phyloP scores from a whole-genome alignment of 768 basidiomycete species.

The Termitomyces sp. region DNA sequence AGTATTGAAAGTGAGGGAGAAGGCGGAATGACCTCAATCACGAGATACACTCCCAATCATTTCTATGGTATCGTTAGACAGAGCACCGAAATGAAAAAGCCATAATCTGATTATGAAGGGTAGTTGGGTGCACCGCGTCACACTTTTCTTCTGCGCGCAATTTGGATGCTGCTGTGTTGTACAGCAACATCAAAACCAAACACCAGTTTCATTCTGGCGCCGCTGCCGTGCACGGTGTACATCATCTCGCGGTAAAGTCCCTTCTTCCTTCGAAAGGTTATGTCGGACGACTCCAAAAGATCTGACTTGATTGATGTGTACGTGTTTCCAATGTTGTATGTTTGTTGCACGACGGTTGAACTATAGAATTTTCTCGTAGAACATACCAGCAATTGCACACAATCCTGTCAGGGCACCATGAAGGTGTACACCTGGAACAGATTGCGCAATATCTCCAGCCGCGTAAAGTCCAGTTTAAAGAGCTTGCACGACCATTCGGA shows the following conservation, averaged over 20 bases:
- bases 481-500: constrained; percentile 61
- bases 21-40: background rate
- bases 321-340: constrained; percentile 16
- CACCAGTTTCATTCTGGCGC: background rate
- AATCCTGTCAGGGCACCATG: constrained; percentile 51
- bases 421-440: constrained; percentile 54
- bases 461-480: constrained; percentile 51
- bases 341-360: background rate
- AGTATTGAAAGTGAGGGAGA: background rate
- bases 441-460: constrained; percentile 51
- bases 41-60: background rate
- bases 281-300: constrained; percentile 50
- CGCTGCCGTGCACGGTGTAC: background rate
- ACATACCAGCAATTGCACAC: constrained; percentile 63
- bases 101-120: background rate
- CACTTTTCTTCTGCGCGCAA: background rate
- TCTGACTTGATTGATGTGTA: constrained; percentile 73
- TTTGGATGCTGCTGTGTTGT: too few species aligned
- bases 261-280: constrained; percentile 14
- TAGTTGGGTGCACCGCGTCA: too few species aligned
- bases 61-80: background rate
- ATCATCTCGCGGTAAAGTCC: background rate
- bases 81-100: background rate
- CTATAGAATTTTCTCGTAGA: constrained; percentile 26
- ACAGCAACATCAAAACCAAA: background rate